Evolutionary conservation across 2,329 filamentous ascomycete genomes (phyloP), one percentile per base, ranked within the genome.

Genomic region (Cercospora zeina): DNA sequence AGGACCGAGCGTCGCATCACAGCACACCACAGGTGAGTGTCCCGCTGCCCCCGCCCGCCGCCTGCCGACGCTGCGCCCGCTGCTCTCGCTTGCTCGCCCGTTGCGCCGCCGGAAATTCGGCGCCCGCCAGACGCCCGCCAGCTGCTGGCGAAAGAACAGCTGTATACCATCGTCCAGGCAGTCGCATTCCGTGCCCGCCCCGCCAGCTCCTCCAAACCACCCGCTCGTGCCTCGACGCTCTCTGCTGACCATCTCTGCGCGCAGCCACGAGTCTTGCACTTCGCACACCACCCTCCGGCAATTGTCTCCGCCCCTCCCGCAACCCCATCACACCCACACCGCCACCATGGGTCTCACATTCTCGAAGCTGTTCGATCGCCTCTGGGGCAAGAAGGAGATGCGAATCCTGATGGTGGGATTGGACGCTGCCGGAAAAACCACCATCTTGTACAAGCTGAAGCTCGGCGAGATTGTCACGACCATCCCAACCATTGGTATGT

Each of bases 341-440:
- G 84, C 85, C 83, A 89, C 77, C 70, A 97, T 97, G 93, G 93
- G 93, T 81, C 90, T 89, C 75, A 89, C 91, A 80, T 84, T 97
- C 78, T 96, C 91, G 73, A 96, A 96, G 82, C 88, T 97, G 81
- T 93, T 97, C 88, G 90, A 91, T 80, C 96, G 96, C 87, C 91
- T 97, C 83, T 97, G 96, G 83, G 93, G 93, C 80, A 96, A 93
- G 70, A 96, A 96, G 84, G 93, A 97, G 82, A 97, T 97, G 92
- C 90, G 93, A 74, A 88, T 99, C 77, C 83, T 97, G 76, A 99
- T 99, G 95, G 85, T 99, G 72, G 95, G 95, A 72, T 87, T 97
- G 72, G 95, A 99, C 80, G 95, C 95, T 69, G 95, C 95, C 70
- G 95, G 95, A 83, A 99, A 99, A 85, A 99, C 95, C 53, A 96